Evolutionary conservation across 2,329 filamentous ascomycete genomes (phyloP).

Genomic region (Pseudogymnoascus sp.): DNA sequence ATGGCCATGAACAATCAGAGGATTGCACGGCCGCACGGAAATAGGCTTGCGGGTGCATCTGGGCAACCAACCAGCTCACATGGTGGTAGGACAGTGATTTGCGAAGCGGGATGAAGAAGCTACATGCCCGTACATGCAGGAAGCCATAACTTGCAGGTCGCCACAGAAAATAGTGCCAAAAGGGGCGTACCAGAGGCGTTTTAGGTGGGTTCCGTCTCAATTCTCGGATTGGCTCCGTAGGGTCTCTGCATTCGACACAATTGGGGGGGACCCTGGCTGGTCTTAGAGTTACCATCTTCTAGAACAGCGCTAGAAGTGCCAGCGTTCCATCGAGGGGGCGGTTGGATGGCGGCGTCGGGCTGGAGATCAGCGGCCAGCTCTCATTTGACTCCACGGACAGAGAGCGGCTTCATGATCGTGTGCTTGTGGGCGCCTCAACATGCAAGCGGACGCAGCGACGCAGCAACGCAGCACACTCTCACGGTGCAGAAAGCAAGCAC

Average conservation of each 20-base stretch:
- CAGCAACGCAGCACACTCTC: background rate
- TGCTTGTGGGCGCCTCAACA: background rate
- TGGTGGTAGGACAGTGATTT: slow-evolving; percentile 6
- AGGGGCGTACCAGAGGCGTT: background rate
- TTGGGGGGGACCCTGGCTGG: slow-evolving; percentile 16
- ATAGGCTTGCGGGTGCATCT: slow-evolving; percentile 6
- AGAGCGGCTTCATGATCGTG: background rate
- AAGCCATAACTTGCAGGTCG: slow-evolving; percentile 5
- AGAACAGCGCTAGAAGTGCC: slow-evolving; percentile 23
- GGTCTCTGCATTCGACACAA: slow-evolving; percentile 13
- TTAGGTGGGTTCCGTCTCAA: slow-evolving; percentile 20
- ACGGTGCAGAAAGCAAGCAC: background rate
- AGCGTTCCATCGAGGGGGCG: slow-evolving; percentile 13
- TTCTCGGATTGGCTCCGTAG: slow-evolving; percentile 23
- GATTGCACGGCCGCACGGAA: slow-evolving; percentile 1
- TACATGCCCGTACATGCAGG: background rate
- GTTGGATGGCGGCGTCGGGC: slow-evolving; percentile 10
- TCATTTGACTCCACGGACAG: background rate
- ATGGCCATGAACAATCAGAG: slow-evolving; percentile 6
- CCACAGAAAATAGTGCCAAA: slow-evolving; percentile 1
- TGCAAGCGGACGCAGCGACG: background rate
- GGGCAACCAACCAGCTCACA: slow-evolving; percentile 6
- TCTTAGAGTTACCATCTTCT: slow-evolving; percentile 17
- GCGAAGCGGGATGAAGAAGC: slow-evolving; percentile 4
- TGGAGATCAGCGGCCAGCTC: background rate